Evolutionary conservation across 495 filamentous ascomycete species (phyloP).

Genomic region (Parachaetomium inaequale): DNA sequence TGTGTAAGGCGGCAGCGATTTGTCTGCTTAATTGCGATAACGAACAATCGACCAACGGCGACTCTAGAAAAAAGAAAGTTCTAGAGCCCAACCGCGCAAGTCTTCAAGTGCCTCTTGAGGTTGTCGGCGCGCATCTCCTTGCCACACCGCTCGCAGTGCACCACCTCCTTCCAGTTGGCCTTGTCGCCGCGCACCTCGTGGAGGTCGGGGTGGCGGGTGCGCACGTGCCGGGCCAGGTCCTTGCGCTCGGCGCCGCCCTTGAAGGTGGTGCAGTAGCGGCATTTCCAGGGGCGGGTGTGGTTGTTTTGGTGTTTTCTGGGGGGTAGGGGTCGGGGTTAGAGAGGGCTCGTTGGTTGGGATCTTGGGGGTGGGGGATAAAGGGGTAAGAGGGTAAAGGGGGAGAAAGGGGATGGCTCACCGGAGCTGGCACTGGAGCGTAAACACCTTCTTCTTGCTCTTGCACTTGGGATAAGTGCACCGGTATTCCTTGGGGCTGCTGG

Average conservation of each 20-base stretch:
- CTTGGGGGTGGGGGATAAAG: background rate
- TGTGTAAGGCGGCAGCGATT: no score
- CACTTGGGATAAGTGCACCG: background rate
- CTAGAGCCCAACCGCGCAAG: background rate
- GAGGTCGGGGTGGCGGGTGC: background rate
- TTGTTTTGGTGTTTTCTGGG: conserved; percentile 10
- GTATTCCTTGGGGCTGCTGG: background rate
- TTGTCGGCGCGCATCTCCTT: conserved; percentile 1
- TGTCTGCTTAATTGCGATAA: no score
- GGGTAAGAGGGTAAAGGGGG: background rate
- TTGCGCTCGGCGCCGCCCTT: conserved; percentile 7
- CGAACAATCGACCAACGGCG: no score
- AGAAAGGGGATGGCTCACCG: background rate
- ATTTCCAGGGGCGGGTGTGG: conserved; percentile 10
- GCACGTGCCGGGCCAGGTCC: conserved; percentile 8
- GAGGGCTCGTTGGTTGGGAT: background rate
- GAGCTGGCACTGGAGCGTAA: background rate
- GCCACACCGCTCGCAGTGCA: background rate
- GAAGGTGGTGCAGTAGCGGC: conserved; percentile 2
- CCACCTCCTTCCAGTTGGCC: background rate
- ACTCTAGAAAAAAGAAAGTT: no score
- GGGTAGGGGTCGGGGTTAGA: background rate
- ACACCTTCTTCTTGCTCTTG: background rate
- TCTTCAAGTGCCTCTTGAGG: conserved; percentile 2
- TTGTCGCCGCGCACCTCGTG: background rate